phyloP scores from a whole-genome alignment of 2,329 filamentous ascomycete genomes.

The Colletotrichum godetiae region DNA sequence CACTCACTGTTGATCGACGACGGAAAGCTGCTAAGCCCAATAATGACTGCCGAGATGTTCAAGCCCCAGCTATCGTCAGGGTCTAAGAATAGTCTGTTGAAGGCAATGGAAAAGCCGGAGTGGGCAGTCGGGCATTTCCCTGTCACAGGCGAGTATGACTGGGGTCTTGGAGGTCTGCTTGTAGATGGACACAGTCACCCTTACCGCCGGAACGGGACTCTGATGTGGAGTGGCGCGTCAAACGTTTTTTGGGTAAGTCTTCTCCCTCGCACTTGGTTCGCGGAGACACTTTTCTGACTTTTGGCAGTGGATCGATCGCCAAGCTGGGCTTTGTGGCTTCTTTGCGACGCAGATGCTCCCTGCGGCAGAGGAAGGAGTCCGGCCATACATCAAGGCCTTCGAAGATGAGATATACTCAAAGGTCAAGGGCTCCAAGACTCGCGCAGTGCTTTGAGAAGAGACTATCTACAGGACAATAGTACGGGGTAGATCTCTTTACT shows the following conservation, averaged over 20 bases:
- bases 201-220: conserved; percentile 50
- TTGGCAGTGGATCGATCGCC: conserved; percentile 45
- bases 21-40: conserved; percentile 55
- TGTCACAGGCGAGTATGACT: conserved; percentile 50
- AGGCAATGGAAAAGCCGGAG: conserved; percentile 40
- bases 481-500: neutral
- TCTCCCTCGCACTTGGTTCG: neutral
- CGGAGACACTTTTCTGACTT: neutral
- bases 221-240: conserved; percentile 57
- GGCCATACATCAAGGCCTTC: conserved; percentile 48
- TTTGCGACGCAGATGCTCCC: conserved; percentile 56
- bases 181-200: conserved; percentile 49
- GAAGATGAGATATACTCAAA: conserved; percentile 53
- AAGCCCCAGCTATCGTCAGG: conserved; percentile 53
- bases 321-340: conserved; percentile 52
- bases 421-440: neutral
- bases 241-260: conserved; percentile 59
- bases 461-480: neutral
- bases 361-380: conserved; percentile 49
- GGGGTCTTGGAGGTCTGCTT: conserved; percentile 56
- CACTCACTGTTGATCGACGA: conserved; percentile 60
- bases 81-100: conserved; percentile 37
- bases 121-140: conserved; percentile 45
- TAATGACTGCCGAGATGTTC: conserved; percentile 58
- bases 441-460: neutral